Base-by-base conservation (phyloP, 495 filamentous ascomycete species). In the Neurospora discreta region DNA sequence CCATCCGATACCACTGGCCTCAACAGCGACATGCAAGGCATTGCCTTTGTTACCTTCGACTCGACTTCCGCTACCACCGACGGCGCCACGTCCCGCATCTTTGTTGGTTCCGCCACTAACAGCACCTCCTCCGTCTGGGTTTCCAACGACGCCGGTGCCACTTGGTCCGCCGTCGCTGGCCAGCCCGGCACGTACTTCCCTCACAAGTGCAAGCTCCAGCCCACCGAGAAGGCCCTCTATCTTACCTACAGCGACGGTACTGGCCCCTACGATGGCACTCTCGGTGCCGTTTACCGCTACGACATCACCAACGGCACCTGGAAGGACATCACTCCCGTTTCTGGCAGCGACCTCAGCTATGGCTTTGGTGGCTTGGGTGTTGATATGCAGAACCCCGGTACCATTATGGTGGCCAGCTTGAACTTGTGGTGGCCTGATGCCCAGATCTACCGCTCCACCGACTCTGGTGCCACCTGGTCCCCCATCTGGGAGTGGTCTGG, bases 351-450 rank as follows among this genome's bases (percentile, higher is more conserved):
- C 68, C 76, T 82, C 16, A 79, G 80, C 71, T 88, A 82, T 68
- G 87, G 87, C 7, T 89, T 86, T 70, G 87, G 87, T 33, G 87
- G 87, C 15, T 77, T 89, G 11, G 83, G 83, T 20, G 77, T 89
- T 8, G 87, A 89, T 76, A 77, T 85, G 71, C 82, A 84, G 73
- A 85, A 83, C 30, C 85, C 87, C 13, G 86, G 86, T 8, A 87
- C 85, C 2, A 72, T 89, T 16, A 83, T 89, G 42, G 86, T 87
- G 1, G 86, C 86, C 0, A 81, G 81, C 36, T 76, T 89, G 74
- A 89, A 89, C 71, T 84, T 83, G 52, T 89, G 87, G 86, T 89
- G 83, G 82, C 87, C 87, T 11, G 86, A 89, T 74, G 87, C 84
- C 15, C 83, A 85, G 58, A 77, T 89, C 38, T 89, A 84, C 77